Evolutionary conservation across 179 eudicot species (phyloP).

Genomic region (Corrigiola litoralis): DNA sequence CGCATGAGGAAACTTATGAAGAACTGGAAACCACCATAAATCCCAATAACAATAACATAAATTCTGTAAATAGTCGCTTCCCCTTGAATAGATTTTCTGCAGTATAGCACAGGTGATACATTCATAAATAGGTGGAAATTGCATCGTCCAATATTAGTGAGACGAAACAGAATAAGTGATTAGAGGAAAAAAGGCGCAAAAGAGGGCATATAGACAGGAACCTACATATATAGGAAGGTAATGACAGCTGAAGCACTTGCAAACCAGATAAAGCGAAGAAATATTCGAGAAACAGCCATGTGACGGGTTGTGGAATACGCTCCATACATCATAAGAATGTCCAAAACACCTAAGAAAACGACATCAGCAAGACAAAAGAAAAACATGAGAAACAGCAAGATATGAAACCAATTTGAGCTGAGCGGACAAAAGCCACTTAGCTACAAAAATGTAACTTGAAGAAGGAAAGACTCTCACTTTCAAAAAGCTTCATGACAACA

Average conservation of each 20-base stretch:
- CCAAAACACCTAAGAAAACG: constrained; percentile 60
- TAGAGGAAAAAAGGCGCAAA: background rate
- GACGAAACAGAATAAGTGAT: background rate
- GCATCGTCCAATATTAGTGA: background rate
- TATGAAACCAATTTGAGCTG: background rate
- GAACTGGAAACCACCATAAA: constrained; percentile 78
- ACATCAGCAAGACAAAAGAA: background rate
- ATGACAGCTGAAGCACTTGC: constrained; percentile 59
- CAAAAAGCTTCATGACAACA: constrained; percentile 79
- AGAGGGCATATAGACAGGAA: constrained; percentile 11
- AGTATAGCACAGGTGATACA: constrained; percentile 17
- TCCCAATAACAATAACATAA: constrained; percentile 61
- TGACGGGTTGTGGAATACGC: constrained; percentile 85
- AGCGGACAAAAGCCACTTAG: background rate
- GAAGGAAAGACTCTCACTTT: constrained; percentile 54
- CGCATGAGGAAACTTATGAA: constrained; percentile 75
- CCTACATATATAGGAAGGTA: constrained; percentile 90
- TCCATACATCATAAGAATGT: constrained; percentile 94
- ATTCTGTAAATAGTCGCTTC: constrained; percentile 48
- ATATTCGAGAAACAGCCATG: constrained; percentile 74
- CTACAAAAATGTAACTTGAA: background rate
- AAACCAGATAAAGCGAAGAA: constrained; percentile 83
- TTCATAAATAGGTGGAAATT: background rate
- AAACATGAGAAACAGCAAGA: constrained; percentile 6
- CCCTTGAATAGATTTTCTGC: constrained; percentile 79